Evolutionary conservation across 192 early-diverging fungal genomes (phyloP).

Genomic region (Dispira parvispora): DNA sequence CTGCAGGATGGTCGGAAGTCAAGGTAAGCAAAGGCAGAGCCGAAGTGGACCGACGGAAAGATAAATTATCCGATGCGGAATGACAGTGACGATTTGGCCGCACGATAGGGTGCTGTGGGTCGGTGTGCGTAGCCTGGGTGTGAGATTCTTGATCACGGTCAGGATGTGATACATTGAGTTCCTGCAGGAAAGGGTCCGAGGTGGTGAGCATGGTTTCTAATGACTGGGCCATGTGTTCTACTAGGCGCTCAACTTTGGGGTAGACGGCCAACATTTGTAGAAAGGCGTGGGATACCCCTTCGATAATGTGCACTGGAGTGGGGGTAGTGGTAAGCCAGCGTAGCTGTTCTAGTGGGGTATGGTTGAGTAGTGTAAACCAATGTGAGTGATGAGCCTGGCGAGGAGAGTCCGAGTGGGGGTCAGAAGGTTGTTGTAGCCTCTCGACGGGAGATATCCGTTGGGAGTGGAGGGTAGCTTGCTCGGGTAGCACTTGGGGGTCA

Average conservation of each 20-base stretch:
- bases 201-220: too few species aligned
- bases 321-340: background rate
- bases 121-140: background rate
- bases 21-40: too few species aligned
- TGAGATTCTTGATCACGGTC: background rate
- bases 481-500: background rate
- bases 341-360: background rate
- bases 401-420: too few species aligned
- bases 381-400: background rate
- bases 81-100: background rate
- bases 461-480: background rate
- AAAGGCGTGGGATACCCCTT: slow-evolving; percentile 6
- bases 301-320: slow-evolving; percentile 6
- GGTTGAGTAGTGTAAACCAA: background rate
- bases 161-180: too few species aligned
- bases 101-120: background rate
- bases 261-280: slow-evolving; percentile 8
- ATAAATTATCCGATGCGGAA: background rate
- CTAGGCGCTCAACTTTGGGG: background rate
- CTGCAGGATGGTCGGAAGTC: too few species aligned
- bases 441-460: background rate
- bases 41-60: too few species aligned
- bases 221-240: background rate
- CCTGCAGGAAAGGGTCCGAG: too few species aligned
- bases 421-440: background rate